Base-by-base conservation (phyloP, 2,329 filamentous ascomycete species). In the Fusarium gaditjirri region DNA sequence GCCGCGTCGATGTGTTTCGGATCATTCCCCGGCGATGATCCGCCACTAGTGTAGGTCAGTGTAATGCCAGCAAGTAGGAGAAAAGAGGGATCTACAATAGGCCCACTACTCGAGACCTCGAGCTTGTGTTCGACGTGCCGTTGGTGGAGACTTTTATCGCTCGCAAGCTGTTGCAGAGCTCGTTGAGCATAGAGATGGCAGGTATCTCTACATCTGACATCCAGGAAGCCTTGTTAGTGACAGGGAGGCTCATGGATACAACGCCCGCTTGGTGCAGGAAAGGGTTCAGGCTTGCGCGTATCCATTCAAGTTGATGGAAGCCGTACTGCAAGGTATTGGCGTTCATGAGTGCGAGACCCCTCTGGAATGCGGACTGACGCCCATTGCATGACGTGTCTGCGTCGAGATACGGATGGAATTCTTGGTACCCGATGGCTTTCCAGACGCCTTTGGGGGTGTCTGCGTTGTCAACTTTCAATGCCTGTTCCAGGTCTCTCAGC, bases 21-120 rank as follows among this genome's bases (percentile, higher is more conserved):
- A 8, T 25, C 31, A 8, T 50, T 50, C 12, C 47, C 47, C 16
- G 31, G 31, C 6, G 47, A 35, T 11, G 47, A 50, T 25, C 47
- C 31, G 2, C 47, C 47, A 21, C 47, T 50, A 25, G n/a, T 3
- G 7, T 8, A 36, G 6, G 31, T 50, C 3, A 50, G 47, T 6
- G 5, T 17, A 25, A 11, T 6, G 3, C 14, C 16, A 7, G 3
- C 6, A 11, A 5, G 8, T 21, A 10, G n/a, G 31, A 35, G n/a
- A 50, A 8, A 19, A 21, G 29, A 17, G 31, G 14, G 29, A 7
- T 14, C 12, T 50, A 50, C 47, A 50, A 50, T 21, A 50, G 31
- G 7, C 31, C 17, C 5, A 50, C 17, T 6, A 50, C 31, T 35
- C 47, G 31, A 35, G 8, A 25, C 6, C 25, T 25, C 8, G 31